A percentile compares a stretch with the other conserved stretches of the same genome.
phyloP scores from a whole-genome alignment of 2,329 filamentous ascomycete genomes.

The Talaromyces amestolkiae region DNA sequence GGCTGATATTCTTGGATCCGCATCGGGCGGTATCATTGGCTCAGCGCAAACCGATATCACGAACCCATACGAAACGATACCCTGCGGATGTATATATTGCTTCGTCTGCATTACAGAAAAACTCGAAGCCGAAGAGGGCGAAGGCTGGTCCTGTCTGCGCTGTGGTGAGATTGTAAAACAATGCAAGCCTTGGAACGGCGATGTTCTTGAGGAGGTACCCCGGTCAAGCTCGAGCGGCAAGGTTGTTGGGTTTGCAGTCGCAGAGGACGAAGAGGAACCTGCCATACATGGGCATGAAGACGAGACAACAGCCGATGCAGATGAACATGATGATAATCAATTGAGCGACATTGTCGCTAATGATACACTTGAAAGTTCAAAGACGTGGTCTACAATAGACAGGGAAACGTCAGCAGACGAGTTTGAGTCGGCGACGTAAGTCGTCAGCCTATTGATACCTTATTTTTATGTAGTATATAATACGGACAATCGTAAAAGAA shows the following conservation, averaged over 20 bases:
- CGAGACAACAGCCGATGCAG: constrained; percentile 20
- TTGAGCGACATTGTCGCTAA: constrained; percentile 29
- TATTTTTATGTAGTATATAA: background rate
- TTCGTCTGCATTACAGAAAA: constrained; percentile 91
- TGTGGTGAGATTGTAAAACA: constrained; percentile 81
- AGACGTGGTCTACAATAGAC: constrained; percentile 38
- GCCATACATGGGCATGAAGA: constrained; percentile 19
- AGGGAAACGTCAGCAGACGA: constrained; percentile 14
- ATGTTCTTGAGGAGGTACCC: constrained; percentile 61
- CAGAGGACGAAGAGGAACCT: constrained; percentile 25
- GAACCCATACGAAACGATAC: constrained; percentile 88
- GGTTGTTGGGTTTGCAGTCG: constrained; percentile 43
- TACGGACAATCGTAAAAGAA: background rate
- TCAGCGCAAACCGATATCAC: constrained; percentile 91
- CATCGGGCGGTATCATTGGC: constrained; percentile 75
- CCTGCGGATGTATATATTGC: constrained; percentile 91
- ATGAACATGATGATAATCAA: constrained; percentile 22
- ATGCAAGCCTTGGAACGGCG: constrained; percentile 88
- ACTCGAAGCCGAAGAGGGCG: constrained; percentile 87
- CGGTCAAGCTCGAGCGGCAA: constrained; percentile 37
- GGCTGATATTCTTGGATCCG: constrained; percentile 70
- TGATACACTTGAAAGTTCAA: constrained; percentile 36
- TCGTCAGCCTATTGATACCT: background rate
- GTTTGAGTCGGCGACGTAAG: background rate
- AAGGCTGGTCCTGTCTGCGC: constrained; percentile 87